Evolutionary conservation across 768 basidiomycete genomes (phyloP), one percentile per base, ranked within the genome.

Genomic region (Sistotremastrum suecicum): DNA sequence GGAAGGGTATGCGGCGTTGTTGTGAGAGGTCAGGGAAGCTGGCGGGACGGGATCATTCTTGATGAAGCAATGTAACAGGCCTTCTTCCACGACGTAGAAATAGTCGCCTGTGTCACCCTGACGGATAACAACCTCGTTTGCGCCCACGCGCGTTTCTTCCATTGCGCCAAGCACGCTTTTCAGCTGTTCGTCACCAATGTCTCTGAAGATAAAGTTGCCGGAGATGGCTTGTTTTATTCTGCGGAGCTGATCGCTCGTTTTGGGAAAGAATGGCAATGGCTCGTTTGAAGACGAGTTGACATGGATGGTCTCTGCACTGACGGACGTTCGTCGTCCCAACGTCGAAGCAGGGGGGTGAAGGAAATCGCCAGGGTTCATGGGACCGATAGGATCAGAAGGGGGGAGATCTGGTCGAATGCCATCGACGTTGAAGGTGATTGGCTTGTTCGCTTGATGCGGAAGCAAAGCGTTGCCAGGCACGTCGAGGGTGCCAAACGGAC

Each of bases 81-180:
- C 95, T 39, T 74, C 72, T 64, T 98, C 95, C 51, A 98, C 90
- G 44, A 97, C 87, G 63, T 99, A 99, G 62, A 97, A 98, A 64
- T 80, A 91, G 56, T 97, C 92, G 45, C 95, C 95, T 12, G 88
- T 85, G 53, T 95, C 92, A 41, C 95, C 95, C 62, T 99, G 95
- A 42, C 85, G 77, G 54, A 99, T 97, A 50, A 99, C 82, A n/a
- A 92, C 80, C 53, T 91, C 81, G 50, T 82, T 80, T 50, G 74
- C 67, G 32, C 63, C 65, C 9, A 87, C 78, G 5, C 63, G 68
- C 40, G 78, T 72, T 65, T 99, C 95, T 60, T 83, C 83, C 92
- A 99, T 98, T 29, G 95, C 95, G 46, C 83, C 84, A 28, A 98
- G 68, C 12, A 92, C 94, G 39, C 91, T 90, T 1, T 76, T 77